phyloP scores from a whole-genome alignment of 2,329 filamentous ascomycete species.

The Colletotrichum ledebouriae region DNA sequence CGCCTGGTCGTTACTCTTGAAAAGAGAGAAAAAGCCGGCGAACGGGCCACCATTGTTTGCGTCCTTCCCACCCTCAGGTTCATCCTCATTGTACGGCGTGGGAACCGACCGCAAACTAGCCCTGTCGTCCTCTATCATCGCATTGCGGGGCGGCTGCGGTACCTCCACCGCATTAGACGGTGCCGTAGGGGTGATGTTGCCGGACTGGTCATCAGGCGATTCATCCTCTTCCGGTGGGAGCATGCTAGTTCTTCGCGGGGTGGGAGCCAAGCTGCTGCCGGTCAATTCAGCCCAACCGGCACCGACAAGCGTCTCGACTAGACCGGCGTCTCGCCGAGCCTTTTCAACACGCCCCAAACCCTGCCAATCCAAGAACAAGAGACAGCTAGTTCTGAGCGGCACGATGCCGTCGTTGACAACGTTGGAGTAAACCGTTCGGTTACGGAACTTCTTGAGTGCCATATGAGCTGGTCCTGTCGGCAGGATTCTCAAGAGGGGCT shows the following conservation, averaged over 20 bases:
- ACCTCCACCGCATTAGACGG: slow-evolving; percentile 68
- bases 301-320: slow-evolving; percentile 92
- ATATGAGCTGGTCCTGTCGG: slow-evolving; percentile 92
- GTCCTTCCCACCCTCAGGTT: slow-evolving; percentile 28
- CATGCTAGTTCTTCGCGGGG: slow-evolving; percentile 61
- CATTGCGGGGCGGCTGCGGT: slow-evolving; percentile 77
- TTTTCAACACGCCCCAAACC: slow-evolving; percentile 95
- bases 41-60: slow-evolving; percentile 64
- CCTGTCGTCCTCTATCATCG: slow-evolving; percentile 76
- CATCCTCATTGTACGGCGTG: slow-evolving; percentile 49
- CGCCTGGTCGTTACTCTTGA: slow-evolving; percentile 69
- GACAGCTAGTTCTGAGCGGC: slow-evolving; percentile 91
- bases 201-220: slow-evolving; percentile 34
- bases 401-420: slow-evolving; percentile 99
- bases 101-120: slow-evolving; percentile 66
- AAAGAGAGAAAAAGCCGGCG: slow-evolving; percentile 78
- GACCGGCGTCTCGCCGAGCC: slow-evolving; percentile 88
- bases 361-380: slow-evolving; percentile 98
- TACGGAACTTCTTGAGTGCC: slow-evolving; percentile 88
- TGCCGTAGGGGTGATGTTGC: slow-evolving; percentile 39
- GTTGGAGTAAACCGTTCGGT: slow-evolving; percentile 94
- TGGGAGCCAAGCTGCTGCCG: slow-evolving; percentile 68
- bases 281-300: slow-evolving; percentile 97
- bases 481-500: slow-evolving; percentile 88
- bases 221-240: slow-evolving; percentile 49